These are phyloP conservation scores for Phlyctochytrium bullatum DNA, from an alignment of 192 early-diverging fungal genomes.

Conservation along the genomic window DNA sequence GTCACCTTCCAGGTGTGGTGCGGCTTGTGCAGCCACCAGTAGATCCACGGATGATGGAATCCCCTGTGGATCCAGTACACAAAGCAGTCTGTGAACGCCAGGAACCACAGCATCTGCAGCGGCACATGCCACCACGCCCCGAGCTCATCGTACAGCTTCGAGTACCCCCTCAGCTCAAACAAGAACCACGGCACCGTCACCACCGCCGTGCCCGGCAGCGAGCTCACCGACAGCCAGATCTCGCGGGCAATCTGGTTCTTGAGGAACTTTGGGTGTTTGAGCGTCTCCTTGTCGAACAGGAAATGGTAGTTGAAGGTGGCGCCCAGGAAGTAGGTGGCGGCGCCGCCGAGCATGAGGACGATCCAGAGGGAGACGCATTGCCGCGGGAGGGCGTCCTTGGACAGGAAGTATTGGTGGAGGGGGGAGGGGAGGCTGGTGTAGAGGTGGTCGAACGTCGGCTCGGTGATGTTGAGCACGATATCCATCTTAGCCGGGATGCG, in stretches of 20 bases:
- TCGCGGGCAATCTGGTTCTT: conserved; percentile 87
- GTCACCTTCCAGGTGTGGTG: conserved; percentile 91
- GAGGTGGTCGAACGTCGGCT: conserved; percentile 28
- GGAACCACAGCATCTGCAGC: conserved; percentile 66
- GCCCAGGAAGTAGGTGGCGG: conserved; percentile 78
- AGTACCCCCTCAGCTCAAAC: conserved; percentile 87
- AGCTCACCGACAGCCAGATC: conserved; percentile 72
- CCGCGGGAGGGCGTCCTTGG: conserved; percentile 66
- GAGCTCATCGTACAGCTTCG: conserved; percentile 74
- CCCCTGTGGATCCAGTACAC: conserved; percentile 98
- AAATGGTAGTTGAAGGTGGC: conserved; percentile 77
- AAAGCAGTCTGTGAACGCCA: conserved; percentile 90
- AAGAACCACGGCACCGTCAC: conserved; percentile 91
- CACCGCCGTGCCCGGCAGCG: conserved; percentile 76
- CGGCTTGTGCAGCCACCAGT: conserved; percentile 85
- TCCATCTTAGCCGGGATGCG: conserved; percentile 2
- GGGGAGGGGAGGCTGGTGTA: conserved; percentile 28
- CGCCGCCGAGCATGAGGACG: conserved; percentile 68
- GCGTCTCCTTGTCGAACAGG: conserved; percentile 84
- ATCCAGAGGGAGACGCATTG: conserved; percentile 72
- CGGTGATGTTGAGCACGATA: conserved; percentile 33
- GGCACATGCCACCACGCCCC: conserved; percentile 67
- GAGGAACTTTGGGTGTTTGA: conserved; percentile 92
- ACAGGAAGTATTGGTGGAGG: conserved; percentile 33
- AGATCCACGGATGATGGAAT: conserved; percentile 86